phyloP scores from a whole-genome alignment of 1,284 basidiomycete species.

The Sanghuangporus weigelae region DNA sequence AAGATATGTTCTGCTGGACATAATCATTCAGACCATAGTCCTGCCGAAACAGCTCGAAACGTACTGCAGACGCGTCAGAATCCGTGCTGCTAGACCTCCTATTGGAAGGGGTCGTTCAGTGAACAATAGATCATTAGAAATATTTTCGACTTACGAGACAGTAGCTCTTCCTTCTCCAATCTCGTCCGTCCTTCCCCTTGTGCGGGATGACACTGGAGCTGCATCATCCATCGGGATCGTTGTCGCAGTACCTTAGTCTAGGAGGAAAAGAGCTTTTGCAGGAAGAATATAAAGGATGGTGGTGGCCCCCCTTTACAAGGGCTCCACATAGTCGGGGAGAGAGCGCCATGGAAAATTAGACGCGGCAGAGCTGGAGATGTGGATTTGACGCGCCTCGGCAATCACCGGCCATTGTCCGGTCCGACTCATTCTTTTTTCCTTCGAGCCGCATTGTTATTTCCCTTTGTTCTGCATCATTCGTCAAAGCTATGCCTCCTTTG shows the following conservation, averaged over 20 bases:
- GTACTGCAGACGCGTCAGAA: neutral
- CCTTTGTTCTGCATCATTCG: too few species aligned
- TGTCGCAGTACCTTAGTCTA: neutral
- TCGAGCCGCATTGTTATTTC: neutral
- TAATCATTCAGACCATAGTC: neutral
- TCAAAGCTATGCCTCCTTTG: too few species aligned
- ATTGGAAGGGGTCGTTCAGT: neutral
- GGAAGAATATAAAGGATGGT: neutral
- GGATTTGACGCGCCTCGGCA: neutral
- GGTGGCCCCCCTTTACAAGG: neutral
- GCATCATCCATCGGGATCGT: neutral
- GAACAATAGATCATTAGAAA: neutral
- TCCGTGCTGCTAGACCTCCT: constrained; percentile 10
- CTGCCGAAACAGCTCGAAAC: neutral
- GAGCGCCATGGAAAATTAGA: neutral
- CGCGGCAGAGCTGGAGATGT: neutral
- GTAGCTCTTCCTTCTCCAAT: constrained; percentile 5
- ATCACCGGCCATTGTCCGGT: neutral
- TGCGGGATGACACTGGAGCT: neutral
- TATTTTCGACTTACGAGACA: constrained; percentile 2
- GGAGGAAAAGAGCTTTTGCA: neutral
- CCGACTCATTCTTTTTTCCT: neutral
- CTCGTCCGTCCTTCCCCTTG: neutral
- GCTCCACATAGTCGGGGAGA: neutral
- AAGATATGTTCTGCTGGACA: neutral